phyloP scores from a whole-genome alignment of 306 rosid genomes.

The Ziziphus jujuba region DNA sequence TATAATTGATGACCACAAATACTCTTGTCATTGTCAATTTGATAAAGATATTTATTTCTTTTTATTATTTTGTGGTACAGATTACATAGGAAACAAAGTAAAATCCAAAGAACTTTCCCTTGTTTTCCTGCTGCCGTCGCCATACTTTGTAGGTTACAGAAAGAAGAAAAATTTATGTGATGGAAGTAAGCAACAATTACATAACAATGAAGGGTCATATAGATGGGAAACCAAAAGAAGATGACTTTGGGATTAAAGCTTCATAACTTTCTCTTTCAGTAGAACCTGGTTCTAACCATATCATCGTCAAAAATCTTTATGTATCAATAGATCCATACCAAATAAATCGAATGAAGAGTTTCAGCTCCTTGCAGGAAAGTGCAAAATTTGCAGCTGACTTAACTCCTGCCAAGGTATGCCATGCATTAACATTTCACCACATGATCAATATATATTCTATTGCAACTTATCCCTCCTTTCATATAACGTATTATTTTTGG shows the following conservation, averaged over 20 bases:
- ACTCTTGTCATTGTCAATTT: no score
- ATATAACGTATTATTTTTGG: no score
- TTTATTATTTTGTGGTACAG: no score
- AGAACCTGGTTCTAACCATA: slow-evolving; percentile 40
- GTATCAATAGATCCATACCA: slow-evolving; percentile 67
- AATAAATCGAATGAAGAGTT: slow-evolving; percentile 58
- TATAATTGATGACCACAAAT: no score
- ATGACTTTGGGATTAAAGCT: slow-evolving; percentile 48
- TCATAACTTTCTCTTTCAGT: slow-evolving; percentile 28
- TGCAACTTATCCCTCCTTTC: no score
- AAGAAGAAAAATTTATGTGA: slow-evolving; percentile 13
- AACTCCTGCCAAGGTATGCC: slow-evolving; percentile 40
- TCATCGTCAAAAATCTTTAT: slow-evolving; percentile 54
- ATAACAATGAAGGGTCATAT: slow-evolving; percentile 34
- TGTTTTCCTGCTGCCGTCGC: neutral
- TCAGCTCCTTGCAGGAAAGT: slow-evolving; percentile 41
- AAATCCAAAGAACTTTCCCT: neutral
- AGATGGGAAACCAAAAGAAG: slow-evolving; percentile 51
- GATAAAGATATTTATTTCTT: no score
- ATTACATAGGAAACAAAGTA: no score
- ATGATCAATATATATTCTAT: no score
- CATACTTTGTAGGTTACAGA: no score
- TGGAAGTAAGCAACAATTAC: slow-evolving; percentile 62
- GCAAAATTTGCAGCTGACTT: slow-evolving; percentile 30
- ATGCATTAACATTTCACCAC: no score